A percentile compares a stretch with the other conserved stretches of the same genome.
These are phyloP conservation scores for Suillus brevipes DNA, from an alignment of 768 basidiomycete species.

Conservation along the genomic window DNA sequence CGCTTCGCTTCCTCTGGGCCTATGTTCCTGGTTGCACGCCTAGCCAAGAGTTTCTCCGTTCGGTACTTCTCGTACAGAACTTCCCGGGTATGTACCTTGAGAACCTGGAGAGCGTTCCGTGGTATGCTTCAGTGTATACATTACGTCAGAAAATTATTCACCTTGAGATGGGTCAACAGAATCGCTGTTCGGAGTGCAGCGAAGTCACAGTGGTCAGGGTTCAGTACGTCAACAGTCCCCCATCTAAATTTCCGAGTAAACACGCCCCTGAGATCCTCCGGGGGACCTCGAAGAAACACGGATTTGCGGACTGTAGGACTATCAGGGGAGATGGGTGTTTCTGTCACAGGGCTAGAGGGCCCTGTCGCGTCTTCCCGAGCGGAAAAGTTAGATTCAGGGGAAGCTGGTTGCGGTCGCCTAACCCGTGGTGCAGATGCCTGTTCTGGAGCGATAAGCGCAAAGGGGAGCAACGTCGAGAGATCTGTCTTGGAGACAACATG, in stretches of 20 bases:
- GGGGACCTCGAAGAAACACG: constrained; percentile 46
- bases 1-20: constrained; percentile 72
- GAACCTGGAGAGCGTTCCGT: constrained; percentile 48
- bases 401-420: constrained; percentile 15
- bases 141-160: constrained; percentile 37
- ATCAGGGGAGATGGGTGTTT: constrained; percentile 37
- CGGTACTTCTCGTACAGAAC: constrained; percentile 92
- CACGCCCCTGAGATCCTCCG: constrained; percentile 69
- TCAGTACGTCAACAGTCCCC: constrained; percentile 86
- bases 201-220: constrained; percentile 88
- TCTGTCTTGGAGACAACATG: constrained; percentile 61
- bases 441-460: constrained; percentile 80
- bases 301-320: constrained; percentile 40
- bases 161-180: constrained; percentile 83
- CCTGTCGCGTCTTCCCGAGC: constrained; percentile 21
- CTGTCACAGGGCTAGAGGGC: constrained; percentile 20
- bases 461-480: constrained; percentile 63
- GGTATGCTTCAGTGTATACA: constrained; percentile 6
- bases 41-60: constrained; percentile 86
- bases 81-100: constrained; percentile 83
- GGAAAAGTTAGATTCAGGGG: constrained; percentile 23
- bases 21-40: constrained; percentile 79
- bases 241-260: constrained; percentile 82
- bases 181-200: constrained; percentile 81
- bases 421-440: constrained; percentile 40